Evolutionary conservation across 2,329 filamentous ascomycete species (phyloP), one percentile per base, ranked within the genome.

Genomic region (Fusarium sp.): DNA sequence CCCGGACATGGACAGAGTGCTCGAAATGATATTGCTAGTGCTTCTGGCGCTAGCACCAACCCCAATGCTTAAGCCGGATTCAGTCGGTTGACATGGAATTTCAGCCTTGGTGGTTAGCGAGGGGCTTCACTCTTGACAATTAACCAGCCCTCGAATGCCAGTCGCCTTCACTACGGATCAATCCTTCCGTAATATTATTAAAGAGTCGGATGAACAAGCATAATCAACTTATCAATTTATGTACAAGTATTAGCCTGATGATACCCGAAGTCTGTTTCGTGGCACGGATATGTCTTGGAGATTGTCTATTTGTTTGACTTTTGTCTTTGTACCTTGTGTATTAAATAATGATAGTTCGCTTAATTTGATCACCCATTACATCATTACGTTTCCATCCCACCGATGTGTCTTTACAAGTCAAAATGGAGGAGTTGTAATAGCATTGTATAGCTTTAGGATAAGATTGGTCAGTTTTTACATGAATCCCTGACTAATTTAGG

Each of bases 221-320:
- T 35, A n/a, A 5, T 20, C 30, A 30, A 2, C 6, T 17, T 8
- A 2, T 35, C 10, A 35, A 18, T 27, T 35, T 10, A 7, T 41
- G 18, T 40, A 18, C 17, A n/a, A 33, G 35, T 9, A 17, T 7
- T 41, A 15, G 27, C 33, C 23, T 33, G 17, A 38, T n/a, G 48
- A 67, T 67, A 67, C 63, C 56, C 64, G 44, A 41, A 27, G 17
- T 6, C 26, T 35, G 32, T 42, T 37, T 48, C 2, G 15, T n/a
- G 30, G 20, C 14, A 27, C 14, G 14, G 18, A 49, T 45, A 15
- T 44, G 13, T 33, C 13, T 32, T 13, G 30, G 8, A 35, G 9
- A 5, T 14, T 2, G 17, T 30, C 2, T 14, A 18, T 18, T 10
- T 1, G 1, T 38, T 3, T 4, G 8, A n/a, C 7, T n/a, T n/a